A percentile compares a stretch with the other conserved stretches of the same genome.
These are phyloP conservation scores for Darksidea phi DNA, from an alignment of 495 filamentous ascomycete species.

Conservation along the genomic window DNA sequence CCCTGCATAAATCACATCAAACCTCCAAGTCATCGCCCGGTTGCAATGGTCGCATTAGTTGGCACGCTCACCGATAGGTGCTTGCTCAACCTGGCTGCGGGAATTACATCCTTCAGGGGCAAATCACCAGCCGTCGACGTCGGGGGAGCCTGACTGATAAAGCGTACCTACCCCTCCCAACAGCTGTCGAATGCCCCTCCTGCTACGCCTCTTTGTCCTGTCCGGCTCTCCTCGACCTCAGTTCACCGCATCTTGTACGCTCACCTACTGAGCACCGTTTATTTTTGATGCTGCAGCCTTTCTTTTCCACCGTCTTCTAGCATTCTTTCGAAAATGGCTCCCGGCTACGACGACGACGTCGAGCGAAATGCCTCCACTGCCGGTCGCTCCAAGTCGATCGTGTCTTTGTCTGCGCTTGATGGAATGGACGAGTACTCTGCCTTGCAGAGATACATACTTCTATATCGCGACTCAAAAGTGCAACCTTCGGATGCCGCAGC, in stretches of 20 bases:
- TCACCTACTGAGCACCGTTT: neutral
- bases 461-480: constrained; percentile 42
- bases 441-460: constrained; percentile 43
- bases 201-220: neutral
- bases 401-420: constrained; percentile 12
- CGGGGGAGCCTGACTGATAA: neutral
- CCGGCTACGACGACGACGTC: neutral
- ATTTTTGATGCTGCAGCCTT: neutral
- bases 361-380: constrained; percentile 4
- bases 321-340: constrained; percentile 3
- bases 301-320: neutral
- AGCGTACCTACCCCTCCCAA: neutral
- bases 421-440: constrained; percentile 43
- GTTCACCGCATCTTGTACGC: neutral
- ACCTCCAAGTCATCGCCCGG: neutral
- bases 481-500: constrained; percentile 19
- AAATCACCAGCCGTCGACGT: neutral
- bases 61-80: neutral
- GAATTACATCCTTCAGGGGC: neutral
- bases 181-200: neutral
- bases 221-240: neutral
- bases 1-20: neutral
- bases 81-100: neutral
- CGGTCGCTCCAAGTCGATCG: constrained; percentile 14
- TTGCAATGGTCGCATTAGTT: neutral